These are phyloP conservation scores for Ganoderma meredithae DNA, from an alignment of 1,284 basidiomycete genomes.

Conservation along the genomic window DNA sequence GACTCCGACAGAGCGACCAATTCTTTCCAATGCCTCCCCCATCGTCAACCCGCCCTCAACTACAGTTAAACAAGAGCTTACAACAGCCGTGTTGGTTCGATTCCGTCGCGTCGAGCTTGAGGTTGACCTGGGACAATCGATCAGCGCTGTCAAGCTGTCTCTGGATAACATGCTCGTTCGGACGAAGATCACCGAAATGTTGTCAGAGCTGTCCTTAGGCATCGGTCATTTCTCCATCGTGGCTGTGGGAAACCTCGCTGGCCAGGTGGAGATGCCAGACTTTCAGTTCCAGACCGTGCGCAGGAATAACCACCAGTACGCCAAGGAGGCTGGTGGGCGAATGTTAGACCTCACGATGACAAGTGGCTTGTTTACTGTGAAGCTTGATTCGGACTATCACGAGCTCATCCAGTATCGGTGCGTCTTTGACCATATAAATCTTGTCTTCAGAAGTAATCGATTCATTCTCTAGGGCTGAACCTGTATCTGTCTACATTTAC, in stretches of 20 bases:
- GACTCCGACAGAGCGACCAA: conserved; percentile 37
- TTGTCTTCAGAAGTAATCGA: not conserved
- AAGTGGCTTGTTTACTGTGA: conserved; percentile 72
- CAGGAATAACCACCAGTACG: conserved; percentile 50
- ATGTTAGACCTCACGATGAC: conserved; percentile 82
- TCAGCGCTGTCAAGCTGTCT: conserved; percentile 68
- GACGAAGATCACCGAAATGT: conserved; percentile 63
- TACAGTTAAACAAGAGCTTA: conserved; percentile 54
- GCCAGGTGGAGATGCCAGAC: conserved; percentile 70
- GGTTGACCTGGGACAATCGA: conserved; percentile 81
- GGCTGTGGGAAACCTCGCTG: conserved; percentile 81
- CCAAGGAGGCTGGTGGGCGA: conserved; percentile 47
- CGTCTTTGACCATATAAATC: conserved; percentile 35
- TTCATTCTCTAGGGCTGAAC: conserved; percentile 67
- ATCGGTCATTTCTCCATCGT: conserved; percentile 68
- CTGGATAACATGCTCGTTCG: conserved; percentile 67
- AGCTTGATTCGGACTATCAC: conserved; percentile 81
- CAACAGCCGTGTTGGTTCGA: conserved; percentile 69
- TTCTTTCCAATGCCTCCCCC: conserved; percentile 20
- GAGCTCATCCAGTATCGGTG: conserved; percentile 82
- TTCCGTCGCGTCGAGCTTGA: conserved; percentile 77
- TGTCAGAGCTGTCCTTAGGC: conserved; percentile 70
- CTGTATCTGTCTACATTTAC: conserved; percentile 75
- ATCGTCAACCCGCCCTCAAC: conserved; percentile 19
- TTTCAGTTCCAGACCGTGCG: conserved; percentile 82